Evolutionary conservation across 768 basidiomycete genomes (phyloP), one percentile per base, ranked within the genome.

Genomic region (Leucogyrophana mollusca): DNA sequence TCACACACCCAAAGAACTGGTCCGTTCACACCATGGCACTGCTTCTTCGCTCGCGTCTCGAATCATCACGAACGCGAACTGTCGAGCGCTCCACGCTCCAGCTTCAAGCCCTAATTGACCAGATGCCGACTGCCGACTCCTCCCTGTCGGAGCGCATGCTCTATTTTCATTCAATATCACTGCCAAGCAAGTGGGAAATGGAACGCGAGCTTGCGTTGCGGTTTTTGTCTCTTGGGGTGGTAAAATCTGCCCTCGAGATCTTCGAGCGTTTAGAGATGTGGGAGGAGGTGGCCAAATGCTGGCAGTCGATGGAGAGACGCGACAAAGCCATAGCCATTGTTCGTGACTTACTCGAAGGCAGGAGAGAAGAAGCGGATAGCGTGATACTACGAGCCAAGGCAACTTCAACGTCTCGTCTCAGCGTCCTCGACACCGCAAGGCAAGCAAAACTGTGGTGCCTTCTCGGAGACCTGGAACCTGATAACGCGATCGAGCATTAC

Each of bases 201-300:
- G 91, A 97, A 61, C 77, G 79, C 34, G 96, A 99, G 65, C 77
- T 99, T 18, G 96, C 93, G 1, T 65, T 76, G 54, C 80, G 91
- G 43, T 94, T 87, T 69, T 70, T 94, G 53, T 77, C 81, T 36
- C 73, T 98, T 40, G 96, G 96, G 13, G 92, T 95, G 46, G 75
- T 89, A 49, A 85, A 85, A 55, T 93, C 90, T 4, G 94, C 96
- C 0, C 72, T 98, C 40, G 94, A 89, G 64, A 94, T 97, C 45
- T 98, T 93, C 60, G 87, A 92, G 67, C 78, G 90, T 27, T 73
- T 97, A 50, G 94, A 98, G 69, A 93, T 97, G 93, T 99, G 94
- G 94, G 96, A 96, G 68, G 91, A 97, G 53, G 94, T 90, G 7
- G 92, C 93, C 34, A 75, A 78, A 51, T 98, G 95, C 66, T 90